Percentiles rank a stretch among this genome's conserved stretches.
phyloP scores from a whole-genome alignment of 805 yeast species.

The Wickerhamiella azymoides region DNA sequence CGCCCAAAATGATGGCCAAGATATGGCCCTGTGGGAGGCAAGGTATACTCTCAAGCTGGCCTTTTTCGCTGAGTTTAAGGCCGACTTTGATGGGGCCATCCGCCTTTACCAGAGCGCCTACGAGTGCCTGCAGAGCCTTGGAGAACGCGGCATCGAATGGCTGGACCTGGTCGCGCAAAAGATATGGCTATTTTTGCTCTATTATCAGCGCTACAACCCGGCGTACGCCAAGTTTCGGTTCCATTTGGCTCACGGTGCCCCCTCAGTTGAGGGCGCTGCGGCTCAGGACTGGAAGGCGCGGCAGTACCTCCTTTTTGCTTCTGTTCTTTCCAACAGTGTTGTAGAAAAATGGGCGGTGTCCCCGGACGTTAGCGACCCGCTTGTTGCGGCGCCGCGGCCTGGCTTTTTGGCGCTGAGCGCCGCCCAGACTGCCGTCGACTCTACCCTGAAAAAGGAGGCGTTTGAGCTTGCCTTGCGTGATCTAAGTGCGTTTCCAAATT shows the following conservation, averaged over 20 bases:
- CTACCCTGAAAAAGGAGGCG: background rate
- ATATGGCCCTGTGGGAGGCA: slow-evolving; percentile 32
- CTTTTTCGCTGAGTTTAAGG: slow-evolving; percentile 35
- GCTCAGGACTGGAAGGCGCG: slow-evolving; percentile 48
- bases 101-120: slow-evolving; percentile 40
- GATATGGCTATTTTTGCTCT: slow-evolving; percentile 45
- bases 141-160: slow-evolving; percentile 13
- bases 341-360: slow-evolving; percentile 4
- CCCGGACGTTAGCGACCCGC: background rate
- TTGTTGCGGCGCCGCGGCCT: slow-evolving; percentile 5
- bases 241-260: slow-evolving; percentile 38
- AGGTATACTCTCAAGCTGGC: slow-evolving; percentile 42
- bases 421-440: slow-evolving; percentile 30
- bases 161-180: slow-evolving; percentile 51
- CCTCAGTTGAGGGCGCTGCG: too few relatives aligned
- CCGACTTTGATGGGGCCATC: slow-evolving; percentile 35
- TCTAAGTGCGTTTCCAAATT: background rate
- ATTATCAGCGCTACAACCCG: slow-evolving; percentile 40
- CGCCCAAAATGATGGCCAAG: slow-evolving; percentile 14
- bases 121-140: slow-evolving; percentile 25
- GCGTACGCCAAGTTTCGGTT: slow-evolving; percentile 52
- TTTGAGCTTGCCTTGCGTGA: slow-evolving; percentile 3
- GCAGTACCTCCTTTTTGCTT: slow-evolving; percentile 58
- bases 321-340: slow-evolving; percentile 3
- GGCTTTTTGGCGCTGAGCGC: slow-evolving; percentile 18